A percentile compares a stretch with the other conserved stretches of the same genome.
Evolutionary conservation across 2,329 filamentous ascomycete genomes (phyloP).

Genomic region (Ceratocystiopsis brevicomis): DNA sequence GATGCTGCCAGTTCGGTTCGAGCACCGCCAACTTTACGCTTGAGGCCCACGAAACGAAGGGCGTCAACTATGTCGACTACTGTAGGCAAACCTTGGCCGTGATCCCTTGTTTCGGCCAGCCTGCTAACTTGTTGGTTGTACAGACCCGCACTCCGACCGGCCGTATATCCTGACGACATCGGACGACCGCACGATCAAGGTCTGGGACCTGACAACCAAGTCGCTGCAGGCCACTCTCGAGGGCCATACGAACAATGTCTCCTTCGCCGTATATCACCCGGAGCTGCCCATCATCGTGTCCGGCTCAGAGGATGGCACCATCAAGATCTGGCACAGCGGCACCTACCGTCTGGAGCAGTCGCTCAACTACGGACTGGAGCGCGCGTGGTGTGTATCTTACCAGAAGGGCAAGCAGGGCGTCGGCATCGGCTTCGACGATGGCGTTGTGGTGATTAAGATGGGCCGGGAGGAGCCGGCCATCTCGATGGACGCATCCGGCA

Average conservation of each 20-base stretch:
- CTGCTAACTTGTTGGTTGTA: background rate
- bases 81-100: slow-evolving; percentile 13
- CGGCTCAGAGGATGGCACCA: slow-evolving; percentile 88
- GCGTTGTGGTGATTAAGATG: slow-evolving; percentile 94
- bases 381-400: slow-evolving; percentile 94
- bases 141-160: slow-evolving; percentile 48
- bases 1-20: slow-evolving; percentile 46
- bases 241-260: slow-evolving; percentile 94
- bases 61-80: slow-evolving; percentile 95
- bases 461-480: slow-evolving; percentile 93
- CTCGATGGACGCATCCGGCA: slow-evolving; percentile 90
- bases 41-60: slow-evolving; percentile 91
- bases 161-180: slow-evolving; percentile 89
- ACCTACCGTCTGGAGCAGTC: slow-evolving; percentile 94
- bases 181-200: slow-evolving; percentile 89
- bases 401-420: slow-evolving; percentile 89
- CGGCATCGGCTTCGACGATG: slow-evolving; percentile 92
- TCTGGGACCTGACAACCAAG: slow-evolving; percentile 99
- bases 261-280: slow-evolving; percentile 93
- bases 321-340: slow-evolving; percentile 97
- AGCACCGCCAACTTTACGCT: slow-evolving; percentile 91
- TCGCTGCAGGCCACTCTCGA: slow-evolving; percentile 90
- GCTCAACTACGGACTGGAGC: slow-evolving; percentile 83
- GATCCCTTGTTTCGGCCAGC: background rate
- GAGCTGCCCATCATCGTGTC: slow-evolving; percentile 95